Evolutionary conservation across 345 rosid genomes (phyloP).

Genomic region (Punica granatum): DNA sequence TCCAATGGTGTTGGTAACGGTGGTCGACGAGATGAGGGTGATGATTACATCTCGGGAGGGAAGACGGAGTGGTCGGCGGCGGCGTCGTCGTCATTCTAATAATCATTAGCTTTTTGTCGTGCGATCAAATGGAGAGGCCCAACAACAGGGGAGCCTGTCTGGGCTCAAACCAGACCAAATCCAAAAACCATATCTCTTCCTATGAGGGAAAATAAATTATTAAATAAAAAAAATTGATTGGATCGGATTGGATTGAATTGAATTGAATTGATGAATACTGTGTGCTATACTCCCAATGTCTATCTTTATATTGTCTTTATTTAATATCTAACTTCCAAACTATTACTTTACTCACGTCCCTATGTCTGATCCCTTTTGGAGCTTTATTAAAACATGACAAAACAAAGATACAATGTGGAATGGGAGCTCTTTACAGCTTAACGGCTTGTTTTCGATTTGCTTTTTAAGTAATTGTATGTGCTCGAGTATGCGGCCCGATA

Average conservation of each 20-base stretch:
- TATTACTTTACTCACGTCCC: slow-evolving; percentile 7
- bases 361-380: background rate
- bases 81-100: background rate
- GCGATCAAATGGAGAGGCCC: background rate
- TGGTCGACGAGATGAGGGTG: no score
- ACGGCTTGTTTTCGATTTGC: no score
- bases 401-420: no score
- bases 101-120: slow-evolving; percentile 2
- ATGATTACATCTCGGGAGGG: background rate
- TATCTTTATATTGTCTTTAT: background rate
- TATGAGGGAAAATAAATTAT: no score
- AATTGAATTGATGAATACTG: no score
- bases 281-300: no score
- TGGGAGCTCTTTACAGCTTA: no score
- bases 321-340: background rate
- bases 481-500: no score
- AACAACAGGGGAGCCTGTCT: slow-evolving; percentile 8
- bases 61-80: slow-evolving; percentile 8
- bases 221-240: no score
- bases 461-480: no score
- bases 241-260: no score
- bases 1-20: no score
- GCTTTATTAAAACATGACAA: background rate
- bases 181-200: background rate
- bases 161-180: slow-evolving; percentile 3